Base-by-base conservation (phyloP, 192 early-diverging fungal species). In the Coemansia sp. region DNA sequence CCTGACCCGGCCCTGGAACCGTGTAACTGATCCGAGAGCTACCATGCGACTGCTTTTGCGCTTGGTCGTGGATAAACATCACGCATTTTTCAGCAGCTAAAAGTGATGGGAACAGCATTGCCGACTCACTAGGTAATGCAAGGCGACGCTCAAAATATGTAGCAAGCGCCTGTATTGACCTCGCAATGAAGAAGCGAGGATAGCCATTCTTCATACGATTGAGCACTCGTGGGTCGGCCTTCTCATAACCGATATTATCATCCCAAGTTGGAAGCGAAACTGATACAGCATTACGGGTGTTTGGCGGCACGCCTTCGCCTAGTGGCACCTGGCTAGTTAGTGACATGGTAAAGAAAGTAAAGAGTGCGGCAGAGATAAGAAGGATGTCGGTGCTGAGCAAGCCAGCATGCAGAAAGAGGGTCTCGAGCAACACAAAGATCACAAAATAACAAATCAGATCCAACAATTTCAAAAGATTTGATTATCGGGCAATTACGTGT, bases 181-280 rank as follows among this genome's bases (percentile, higher is more conserved):
- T 72, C 44, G 49, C 88, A 80, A 91, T 90, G 64, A 96, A 94
- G 82, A 98, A 98, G 34, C 96, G 89, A 10, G 96, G 96, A 67
- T 98, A 98, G 1, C 96, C 96, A 44, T 83, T 83, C 41, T 85
- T 78, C 88, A 98, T 89, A 31, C 73, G 82, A 25, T 82, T 67
- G 44, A 88, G 72, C 22, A 96, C 91, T 5, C 84, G 69, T 8
- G 84, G 79, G 34, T 88, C 85, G n/a, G 85, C 92, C 79, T 94
- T 91, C 65, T 98, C 96, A 60, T 98, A 98, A 34, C 88, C 89
- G 50, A 98, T 82, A 67, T 96, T 96, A 81, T 91, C 92, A 16
- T 82, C 69, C 93, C 94, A 98, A 14, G 74, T 91, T 5, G 96
- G 96, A 6, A 98, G 83, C 19, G 88, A 88, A 5, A 98, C 96